Evolutionary conservation across 805 yeast species (phyloP).

Genomic region (Gaillardinia entomophila): DNA sequence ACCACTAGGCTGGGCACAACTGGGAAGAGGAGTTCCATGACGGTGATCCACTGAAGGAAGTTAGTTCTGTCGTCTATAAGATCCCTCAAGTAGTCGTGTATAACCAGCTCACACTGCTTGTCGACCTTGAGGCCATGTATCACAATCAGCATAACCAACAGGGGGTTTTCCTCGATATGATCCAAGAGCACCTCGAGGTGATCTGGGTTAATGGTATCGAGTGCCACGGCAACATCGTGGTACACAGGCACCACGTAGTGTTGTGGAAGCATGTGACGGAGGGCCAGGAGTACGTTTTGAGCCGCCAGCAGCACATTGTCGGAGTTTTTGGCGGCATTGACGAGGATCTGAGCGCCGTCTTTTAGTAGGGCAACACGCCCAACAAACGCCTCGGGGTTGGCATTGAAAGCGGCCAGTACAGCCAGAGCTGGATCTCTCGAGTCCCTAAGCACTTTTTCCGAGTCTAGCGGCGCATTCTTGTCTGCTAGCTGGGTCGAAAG

Average conservation of each 20-base stretch:
- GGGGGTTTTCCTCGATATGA: slow-evolving; percentile 6
- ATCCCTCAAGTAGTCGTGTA: slow-evolving; percentile 18
- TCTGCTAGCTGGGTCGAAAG: neutral
- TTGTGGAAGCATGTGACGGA: no score
- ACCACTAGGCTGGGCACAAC: slow-evolving; percentile 17
- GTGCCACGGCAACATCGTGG: slow-evolving; percentile 10
- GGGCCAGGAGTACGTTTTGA: slow-evolving; percentile 1
- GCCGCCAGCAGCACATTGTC: slow-evolving; percentile 1
- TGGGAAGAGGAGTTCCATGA: slow-evolving; percentile 24
- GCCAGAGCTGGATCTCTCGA: slow-evolving; percentile 2
- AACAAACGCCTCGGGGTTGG: slow-evolving; percentile 12
- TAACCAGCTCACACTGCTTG: slow-evolving; percentile 6
- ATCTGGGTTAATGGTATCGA: slow-evolving; percentile 15
- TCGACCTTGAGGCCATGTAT: slow-evolving; percentile 14
- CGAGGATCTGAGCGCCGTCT: slow-evolving; percentile 2
- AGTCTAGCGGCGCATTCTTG: slow-evolving; percentile 2
- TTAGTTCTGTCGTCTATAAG: slow-evolving; percentile 8
- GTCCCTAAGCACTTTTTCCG: slow-evolving; percentile 8
- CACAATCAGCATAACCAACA: slow-evolving; percentile 15
- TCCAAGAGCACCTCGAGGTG: slow-evolving; percentile 10
- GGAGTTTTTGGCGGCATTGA: slow-evolving; percentile 3
- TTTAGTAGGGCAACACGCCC: slow-evolving; percentile 5
- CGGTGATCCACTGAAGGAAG: no score
- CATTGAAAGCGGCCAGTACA: slow-evolving; percentile 12
- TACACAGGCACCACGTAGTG: slow-evolving; percentile 14